Percentiles rank a stretch among this genome's conserved stretches.
These are phyloP conservation scores for Kockovaella imperatae DNA, from an alignment of 768 basidiomycete species.

Conservation along the genomic window DNA sequence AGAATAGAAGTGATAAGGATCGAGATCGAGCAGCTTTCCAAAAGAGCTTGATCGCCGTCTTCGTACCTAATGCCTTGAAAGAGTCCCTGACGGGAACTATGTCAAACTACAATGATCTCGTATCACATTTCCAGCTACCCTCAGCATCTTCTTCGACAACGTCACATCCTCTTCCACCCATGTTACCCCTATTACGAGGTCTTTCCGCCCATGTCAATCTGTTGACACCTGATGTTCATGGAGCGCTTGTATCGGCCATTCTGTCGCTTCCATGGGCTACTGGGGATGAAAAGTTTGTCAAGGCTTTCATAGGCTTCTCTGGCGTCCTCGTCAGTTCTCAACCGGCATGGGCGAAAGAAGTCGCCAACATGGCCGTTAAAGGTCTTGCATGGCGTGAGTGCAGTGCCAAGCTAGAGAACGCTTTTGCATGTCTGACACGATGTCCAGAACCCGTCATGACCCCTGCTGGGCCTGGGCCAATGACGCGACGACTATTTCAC, in stretches of 20 bases:
- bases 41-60: constrained; percentile 43
- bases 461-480: constrained; percentile 40
- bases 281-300: constrained; percentile 69
- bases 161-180: constrained; percentile 43
- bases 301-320: constrained; percentile 78
- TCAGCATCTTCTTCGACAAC: constrained; percentile 47
- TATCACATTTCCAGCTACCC: constrained; percentile 66
- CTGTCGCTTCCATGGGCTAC: constrained; percentile 85
- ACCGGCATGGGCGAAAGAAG: constrained; percentile 80
- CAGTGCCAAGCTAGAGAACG: neutral
- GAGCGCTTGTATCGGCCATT: constrained; percentile 74
- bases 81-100: constrained; percentile 55
- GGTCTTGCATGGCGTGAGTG: constrained; percentile 76
- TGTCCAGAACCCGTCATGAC: constrained; percentile 51
- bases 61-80: constrained; percentile 43
- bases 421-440: constrained; percentile 48
- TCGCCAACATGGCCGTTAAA: constrained; percentile 71
- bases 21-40: constrained; percentile 41
- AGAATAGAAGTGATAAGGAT: constrained; percentile 3
- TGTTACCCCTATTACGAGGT: constrained; percentile 58
- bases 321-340: constrained; percentile 84
- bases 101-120: constrained; percentile 77
- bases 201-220: constrained; percentile 87
- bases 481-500: constrained; percentile 76
- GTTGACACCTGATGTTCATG: constrained; percentile 65